A percentile compares a stretch with the other conserved stretches of the same genome.
phyloP scores from a whole-genome alignment of 1,139 yeast species.

The Wickerhamomyces sp. region DNA sequence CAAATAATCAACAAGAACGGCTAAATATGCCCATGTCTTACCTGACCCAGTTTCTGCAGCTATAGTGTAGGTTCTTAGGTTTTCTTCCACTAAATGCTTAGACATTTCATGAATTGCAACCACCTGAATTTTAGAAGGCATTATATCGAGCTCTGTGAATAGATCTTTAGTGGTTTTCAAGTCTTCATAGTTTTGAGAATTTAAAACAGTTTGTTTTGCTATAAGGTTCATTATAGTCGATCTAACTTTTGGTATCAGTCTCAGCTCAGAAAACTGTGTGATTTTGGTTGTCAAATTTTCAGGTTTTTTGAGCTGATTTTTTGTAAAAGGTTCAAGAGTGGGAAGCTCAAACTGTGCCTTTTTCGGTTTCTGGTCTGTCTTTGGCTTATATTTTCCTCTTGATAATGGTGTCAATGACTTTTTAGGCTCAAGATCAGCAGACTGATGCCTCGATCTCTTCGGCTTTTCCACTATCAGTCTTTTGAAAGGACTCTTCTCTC shows the following conservation, averaged over 20 bases:
- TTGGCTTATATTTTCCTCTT: constrained; percentile 2
- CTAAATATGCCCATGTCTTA: constrained; percentile 86
- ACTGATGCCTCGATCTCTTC: too few relatives aligned
- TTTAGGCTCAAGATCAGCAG: too few relatives aligned
- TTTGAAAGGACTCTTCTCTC: constrained; percentile 16
- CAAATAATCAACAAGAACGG: constrained; percentile 67
- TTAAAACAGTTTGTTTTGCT: constrained; percentile 33
- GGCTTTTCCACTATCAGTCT: constrained; percentile 10
- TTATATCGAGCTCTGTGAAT: constrained; percentile 21
- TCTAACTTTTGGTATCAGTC: constrained; percentile 65
- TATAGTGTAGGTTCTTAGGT: constrained; percentile 62
- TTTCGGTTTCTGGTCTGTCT: background rate
- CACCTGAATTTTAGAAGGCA: constrained; percentile 63
- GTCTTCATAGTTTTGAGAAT: constrained; percentile 19
- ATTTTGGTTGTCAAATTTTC: constrained; percentile 44
- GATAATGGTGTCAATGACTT: constrained; percentile 1
- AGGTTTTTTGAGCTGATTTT: constrained; percentile 28
- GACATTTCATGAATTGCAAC: constrained; percentile 50
- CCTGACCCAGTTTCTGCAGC: constrained; percentile 99
- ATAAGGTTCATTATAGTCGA: constrained; percentile 59
- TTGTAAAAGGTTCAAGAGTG: constrained; percentile 27
- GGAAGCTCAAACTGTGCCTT: constrained; percentile 26
- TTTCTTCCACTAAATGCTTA: constrained; percentile 31
- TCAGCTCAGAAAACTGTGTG: constrained; percentile 57
- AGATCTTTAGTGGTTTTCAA: constrained; percentile 14